These are phyloP conservation scores for Cucurbita maxima DNA, from an alignment of 306 rosid genomes.

Conservation along the genomic window DNA sequence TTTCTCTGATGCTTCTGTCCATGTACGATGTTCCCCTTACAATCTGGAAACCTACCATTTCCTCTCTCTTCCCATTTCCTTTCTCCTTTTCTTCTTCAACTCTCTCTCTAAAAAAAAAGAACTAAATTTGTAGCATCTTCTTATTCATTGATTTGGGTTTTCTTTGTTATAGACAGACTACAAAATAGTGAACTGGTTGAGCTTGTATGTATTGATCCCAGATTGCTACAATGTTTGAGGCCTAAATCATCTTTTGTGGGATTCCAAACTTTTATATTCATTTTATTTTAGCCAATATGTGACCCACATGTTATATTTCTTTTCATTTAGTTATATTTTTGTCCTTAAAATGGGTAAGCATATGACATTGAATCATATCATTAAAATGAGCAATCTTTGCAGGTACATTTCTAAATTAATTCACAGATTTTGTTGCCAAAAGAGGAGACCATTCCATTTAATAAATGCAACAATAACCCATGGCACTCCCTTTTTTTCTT, in stretches of 20 bases:
- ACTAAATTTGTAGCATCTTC: not conserved
- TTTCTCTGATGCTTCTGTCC: not conserved
- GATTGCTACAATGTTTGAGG: not conserved
- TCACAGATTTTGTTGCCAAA: not conserved
- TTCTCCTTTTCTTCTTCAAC: not conserved
- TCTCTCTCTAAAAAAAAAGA: not conserved
- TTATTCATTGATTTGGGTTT: not conserved
- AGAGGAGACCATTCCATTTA: constrained; percentile 5
- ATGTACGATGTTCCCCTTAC: constrained; percentile 2
- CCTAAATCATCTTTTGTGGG: not conserved
- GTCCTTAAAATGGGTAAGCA: not conserved
- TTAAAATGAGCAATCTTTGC: not conserved
- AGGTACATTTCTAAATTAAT: not conserved
- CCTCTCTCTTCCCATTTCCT: not conserved
- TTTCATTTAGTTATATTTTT: not conserved
- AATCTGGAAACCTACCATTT: not conserved
- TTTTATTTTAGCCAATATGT: not conserved
- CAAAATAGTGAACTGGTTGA: not conserved
- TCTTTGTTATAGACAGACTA: not conserved
- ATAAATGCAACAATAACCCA: not conserved
- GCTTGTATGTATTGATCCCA: not conserved
- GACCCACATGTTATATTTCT: not conserved
- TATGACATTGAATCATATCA: not conserved
- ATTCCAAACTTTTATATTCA: not conserved
- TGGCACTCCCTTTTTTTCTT: not conserved